Conservation (phyloP, 2,329 filamentous ascomycete genomes). For the Coccinonectria pachysandricola region DNA sequence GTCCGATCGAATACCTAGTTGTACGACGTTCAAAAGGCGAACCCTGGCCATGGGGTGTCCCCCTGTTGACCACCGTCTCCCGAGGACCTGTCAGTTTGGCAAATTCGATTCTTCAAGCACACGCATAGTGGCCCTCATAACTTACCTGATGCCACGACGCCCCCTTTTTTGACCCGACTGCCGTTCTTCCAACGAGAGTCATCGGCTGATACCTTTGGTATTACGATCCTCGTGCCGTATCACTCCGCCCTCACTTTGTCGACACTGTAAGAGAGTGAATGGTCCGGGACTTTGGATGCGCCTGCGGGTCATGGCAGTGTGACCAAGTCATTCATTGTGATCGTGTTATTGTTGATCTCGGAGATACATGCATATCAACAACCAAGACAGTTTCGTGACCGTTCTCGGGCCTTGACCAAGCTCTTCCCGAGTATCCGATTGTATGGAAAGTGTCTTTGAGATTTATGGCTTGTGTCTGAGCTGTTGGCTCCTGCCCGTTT, state of each 20-base stretch:
- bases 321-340: conserved; percentile 1
- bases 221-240: conserved; percentile 8
- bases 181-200: conserved; percentile 1
- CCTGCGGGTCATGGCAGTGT: conserved; percentile 3
- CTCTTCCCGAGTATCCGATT: conserved; percentile 1
- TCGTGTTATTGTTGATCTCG: too few species aligned
- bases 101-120: too few species aligned
- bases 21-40: conserved; percentile 1
- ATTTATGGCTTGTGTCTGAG: not conserved
- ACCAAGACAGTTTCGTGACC: conserved; percentile 1
- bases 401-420: conserved; percentile 1
- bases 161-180: too few species aligned
- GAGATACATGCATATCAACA: too few species aligned
- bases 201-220: conserved; percentile 5
- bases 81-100: too few species aligned
- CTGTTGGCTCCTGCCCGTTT: conserved; percentile 4
- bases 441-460: conserved; percentile 2
- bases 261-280: conserved; percentile 4
- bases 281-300: conserved; percentile 3
- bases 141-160: too few species aligned
- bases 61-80: too few species aligned
- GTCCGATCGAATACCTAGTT: conserved; percentile 3
- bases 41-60: too few species aligned
- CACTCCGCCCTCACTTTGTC: conserved; percentile 5
- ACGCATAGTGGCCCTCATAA: too few species aligned